Evolutionary conservation across 805 yeast species (phyloP).

Genomic region (Teunomyces kruisii): DNA sequence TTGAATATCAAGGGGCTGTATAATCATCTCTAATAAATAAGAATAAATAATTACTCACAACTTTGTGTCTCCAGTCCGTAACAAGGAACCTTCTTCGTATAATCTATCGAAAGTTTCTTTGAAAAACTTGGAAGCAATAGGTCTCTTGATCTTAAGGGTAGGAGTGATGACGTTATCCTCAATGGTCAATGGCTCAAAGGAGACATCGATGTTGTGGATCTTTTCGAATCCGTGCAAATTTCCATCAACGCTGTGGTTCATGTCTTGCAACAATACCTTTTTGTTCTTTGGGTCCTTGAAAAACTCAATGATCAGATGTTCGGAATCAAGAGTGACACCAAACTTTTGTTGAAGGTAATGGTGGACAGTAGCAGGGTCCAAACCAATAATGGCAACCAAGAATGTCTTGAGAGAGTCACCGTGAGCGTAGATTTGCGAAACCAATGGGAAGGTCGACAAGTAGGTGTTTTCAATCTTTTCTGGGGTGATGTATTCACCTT

Average conservation of each 20-base stretch:
- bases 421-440: conserved; percentile 57
- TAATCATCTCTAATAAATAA: neutral
- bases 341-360: conserved; percentile 8
- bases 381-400: conserved; percentile 62
- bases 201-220: conserved; percentile 28
- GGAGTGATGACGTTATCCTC: conserved; percentile 68
- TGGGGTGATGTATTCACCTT: conserved; percentile 65
- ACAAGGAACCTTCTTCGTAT: conserved; percentile 38
- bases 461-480: conserved; percentile 71
- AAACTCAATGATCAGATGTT: conserved; percentile 10
- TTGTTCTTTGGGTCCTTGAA: conserved; percentile 18
- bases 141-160: conserved; percentile 53
- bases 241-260: conserved; percentile 21
- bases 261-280: conserved; percentile 17
- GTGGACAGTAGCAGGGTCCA: conserved; percentile 44
- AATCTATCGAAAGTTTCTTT: conserved; percentile 23
- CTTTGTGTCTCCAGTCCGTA: conserved; percentile 4
- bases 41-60: conserved; percentile 5
- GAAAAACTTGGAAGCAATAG: conserved; percentile 32
- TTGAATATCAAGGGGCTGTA: neutral
- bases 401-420: conserved; percentile 60
- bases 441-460: conserved; percentile 47
- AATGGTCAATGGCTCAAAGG: conserved; percentile 41
- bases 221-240: conserved; percentile 33
- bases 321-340: conserved; percentile 10